Percentiles rank a stretch among this genome's conserved stretches.
Conservation (phyloP, 306 rosid species). For the Comarum palustre region DNA sequence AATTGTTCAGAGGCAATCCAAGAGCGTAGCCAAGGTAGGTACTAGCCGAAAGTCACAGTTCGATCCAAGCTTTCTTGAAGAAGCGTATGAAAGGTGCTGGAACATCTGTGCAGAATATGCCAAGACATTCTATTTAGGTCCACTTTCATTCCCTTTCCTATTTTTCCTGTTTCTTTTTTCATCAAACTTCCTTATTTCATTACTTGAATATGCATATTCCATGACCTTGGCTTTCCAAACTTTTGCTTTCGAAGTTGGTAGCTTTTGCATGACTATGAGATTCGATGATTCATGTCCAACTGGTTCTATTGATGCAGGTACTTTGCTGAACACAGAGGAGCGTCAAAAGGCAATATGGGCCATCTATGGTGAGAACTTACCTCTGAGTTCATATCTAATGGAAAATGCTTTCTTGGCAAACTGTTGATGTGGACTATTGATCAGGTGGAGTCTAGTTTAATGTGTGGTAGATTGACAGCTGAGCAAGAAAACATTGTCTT, state of each 20-base stretch:
- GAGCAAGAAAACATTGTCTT: neutral
- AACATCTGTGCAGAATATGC: conserved; percentile 80
- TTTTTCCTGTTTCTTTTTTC: neutral
- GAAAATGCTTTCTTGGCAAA: neutral
- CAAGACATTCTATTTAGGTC: conserved; percentile 81
- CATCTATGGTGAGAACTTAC: conserved; percentile 60
- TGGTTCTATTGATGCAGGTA: conserved; percentile 42
- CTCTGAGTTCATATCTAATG: neutral
- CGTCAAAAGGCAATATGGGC: conserved; percentile 90
- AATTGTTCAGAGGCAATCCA: conserved; percentile 63
- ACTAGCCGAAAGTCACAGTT: conserved; percentile 25
- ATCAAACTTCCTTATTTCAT: neutral
- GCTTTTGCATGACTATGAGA: neutral
- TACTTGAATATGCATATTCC: neutral
- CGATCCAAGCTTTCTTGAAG: conserved; percentile 52
- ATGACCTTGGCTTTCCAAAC: neutral
- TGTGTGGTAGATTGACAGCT: neutral
- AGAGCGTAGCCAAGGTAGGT: conserved; percentile 7
- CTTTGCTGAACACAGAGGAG: conserved; percentile 73
- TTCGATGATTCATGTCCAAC: neutral
- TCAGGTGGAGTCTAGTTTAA: neutral
- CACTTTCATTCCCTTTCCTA: conserved; percentile 10
- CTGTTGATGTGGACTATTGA: neutral
- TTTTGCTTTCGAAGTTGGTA: neutral
- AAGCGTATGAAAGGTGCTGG: conserved; percentile 72